phyloP scores from a whole-genome alignment of 495 filamentous ascomycete species.

The Tirmania nivea region DNA sequence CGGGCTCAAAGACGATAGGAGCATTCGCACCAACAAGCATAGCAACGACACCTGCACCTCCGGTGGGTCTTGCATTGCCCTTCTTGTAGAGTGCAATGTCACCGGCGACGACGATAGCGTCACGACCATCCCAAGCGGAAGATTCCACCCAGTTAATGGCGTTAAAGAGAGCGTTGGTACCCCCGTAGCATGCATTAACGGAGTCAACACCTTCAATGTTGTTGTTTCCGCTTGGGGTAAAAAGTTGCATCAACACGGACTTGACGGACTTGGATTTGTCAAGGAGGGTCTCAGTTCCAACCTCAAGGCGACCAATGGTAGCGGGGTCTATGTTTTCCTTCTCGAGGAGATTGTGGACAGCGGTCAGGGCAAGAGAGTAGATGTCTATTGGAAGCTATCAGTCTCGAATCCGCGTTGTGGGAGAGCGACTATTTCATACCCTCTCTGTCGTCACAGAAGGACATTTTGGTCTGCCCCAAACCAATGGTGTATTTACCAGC shows the following conservation, averaged over 20 bases:
- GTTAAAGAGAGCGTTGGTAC: constrained; percentile 96
- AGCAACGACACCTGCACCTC: constrained; percentile 84
- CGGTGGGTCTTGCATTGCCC: constrained; percentile 83
- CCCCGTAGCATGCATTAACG: constrained; percentile 94
- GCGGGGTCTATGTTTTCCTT: constrained; percentile 88
- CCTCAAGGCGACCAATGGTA: constrained; percentile 81
- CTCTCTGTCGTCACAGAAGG: constrained; percentile 97
- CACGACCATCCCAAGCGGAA: constrained; percentile 87
- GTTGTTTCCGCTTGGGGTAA: constrained; percentile 60
- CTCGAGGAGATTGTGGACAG: constrained; percentile 62
- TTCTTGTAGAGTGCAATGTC: constrained; percentile 98
- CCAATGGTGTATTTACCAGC: constrained; percentile 97
- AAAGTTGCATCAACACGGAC: constrained; percentile 97
- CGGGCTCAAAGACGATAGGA: constrained; percentile 74
- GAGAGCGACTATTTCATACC: constrained; percentile 32
- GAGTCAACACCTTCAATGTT: constrained; percentile 95
- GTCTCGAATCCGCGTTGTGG: not conserved
- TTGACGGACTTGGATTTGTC: constrained; percentile 99
- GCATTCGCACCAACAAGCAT: constrained; percentile 88
- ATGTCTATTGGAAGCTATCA: constrained; percentile 41
- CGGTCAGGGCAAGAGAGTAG: constrained; percentile 88
- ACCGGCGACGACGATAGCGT: constrained; percentile 82
- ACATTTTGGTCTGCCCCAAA: constrained; percentile 98
- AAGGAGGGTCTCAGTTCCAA: constrained; percentile 92
- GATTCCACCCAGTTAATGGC: constrained; percentile 94